phyloP scores from a whole-genome alignment of 352 stramenopile species.

The Phytophthora melonis region DNA sequence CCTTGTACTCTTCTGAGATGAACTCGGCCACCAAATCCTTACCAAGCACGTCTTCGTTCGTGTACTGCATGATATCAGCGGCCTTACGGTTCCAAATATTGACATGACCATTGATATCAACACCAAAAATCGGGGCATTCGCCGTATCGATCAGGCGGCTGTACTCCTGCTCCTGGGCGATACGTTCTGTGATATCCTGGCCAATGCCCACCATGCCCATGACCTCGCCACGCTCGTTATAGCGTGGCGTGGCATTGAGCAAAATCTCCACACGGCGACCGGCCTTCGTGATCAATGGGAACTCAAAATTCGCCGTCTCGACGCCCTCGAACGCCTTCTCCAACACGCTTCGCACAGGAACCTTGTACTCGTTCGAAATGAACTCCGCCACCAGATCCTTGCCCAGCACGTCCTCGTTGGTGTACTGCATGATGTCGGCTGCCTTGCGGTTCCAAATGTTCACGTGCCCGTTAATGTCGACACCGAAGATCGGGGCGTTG shows the following conservation, averaged over 20 bases:
- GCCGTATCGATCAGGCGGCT: constrained; percentile 79
- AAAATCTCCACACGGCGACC: constrained; percentile 52
- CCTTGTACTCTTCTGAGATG: constrained; percentile 54
- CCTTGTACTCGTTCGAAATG: constrained; percentile 60
- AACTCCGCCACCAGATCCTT: constrained; percentile 47
- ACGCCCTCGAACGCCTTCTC: constrained; percentile 37
- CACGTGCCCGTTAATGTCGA: constrained; percentile 16
- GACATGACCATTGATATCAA: constrained; percentile 64
- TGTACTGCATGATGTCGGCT: constrained; percentile 51
- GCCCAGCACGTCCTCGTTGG: constrained; percentile 43
- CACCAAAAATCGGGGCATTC: constrained; percentile 82
- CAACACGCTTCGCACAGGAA: constrained; percentile 37
- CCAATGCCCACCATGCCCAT: constrained; percentile 64
- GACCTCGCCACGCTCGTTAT: constrained; percentile 52
- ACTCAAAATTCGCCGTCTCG: constrained; percentile 20
- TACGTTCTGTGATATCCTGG: constrained; percentile 65
- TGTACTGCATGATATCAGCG: constrained; percentile 75
- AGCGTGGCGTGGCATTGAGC: constrained; percentile 51
- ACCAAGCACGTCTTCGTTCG: constrained; percentile 59
- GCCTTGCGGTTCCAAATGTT: constrained; percentile 40
- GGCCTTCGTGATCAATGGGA: constrained; percentile 21
- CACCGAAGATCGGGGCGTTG: constrained; percentile 87
- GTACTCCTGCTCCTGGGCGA: constrained; percentile 73
- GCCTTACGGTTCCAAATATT: constrained; percentile 86
- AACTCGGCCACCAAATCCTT: constrained; percentile 69